phyloP scores from a whole-genome alignment of 768 basidiomycete genomes.

The Naematelia encephala region DNA sequence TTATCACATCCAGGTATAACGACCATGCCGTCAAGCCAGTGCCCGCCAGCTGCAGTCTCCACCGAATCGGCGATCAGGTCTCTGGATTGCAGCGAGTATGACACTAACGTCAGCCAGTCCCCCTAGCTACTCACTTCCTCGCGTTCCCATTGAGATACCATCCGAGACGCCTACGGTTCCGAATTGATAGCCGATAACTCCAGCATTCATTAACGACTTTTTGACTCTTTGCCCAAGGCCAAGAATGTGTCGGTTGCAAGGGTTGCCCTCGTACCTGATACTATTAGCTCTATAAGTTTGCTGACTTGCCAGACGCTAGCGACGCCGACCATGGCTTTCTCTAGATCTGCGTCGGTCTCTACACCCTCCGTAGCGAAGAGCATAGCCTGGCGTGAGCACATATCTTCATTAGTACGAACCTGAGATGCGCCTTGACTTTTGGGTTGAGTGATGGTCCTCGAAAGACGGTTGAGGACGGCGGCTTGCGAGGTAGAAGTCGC shows the following conservation, averaged over 20 bases:
- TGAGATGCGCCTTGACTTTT: slow-evolving; percentile 96
- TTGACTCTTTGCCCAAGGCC: slow-evolving; percentile 84
- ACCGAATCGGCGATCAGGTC: slow-evolving; percentile 98
- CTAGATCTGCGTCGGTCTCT: slow-evolving; percentile 71
- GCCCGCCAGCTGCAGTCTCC: slow-evolving; percentile 91
- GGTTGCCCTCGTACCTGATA: slow-evolving; percentile 94
- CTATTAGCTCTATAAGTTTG: slow-evolving; percentile 2
- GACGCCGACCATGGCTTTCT: slow-evolving; percentile 96
- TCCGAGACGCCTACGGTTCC: slow-evolving; percentile 97
- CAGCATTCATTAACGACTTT: slow-evolving; percentile 65
- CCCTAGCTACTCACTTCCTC: slow-evolving; percentile 71
- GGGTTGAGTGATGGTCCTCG: slow-evolving; percentile 76
- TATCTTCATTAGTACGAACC: slow-evolving; percentile 52
- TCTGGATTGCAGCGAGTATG: slow-evolving; percentile 83
- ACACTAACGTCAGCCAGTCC: slow-evolving; percentile 35
- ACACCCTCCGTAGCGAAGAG: slow-evolving; percentile 97
- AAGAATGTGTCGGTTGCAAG: slow-evolving; percentile 94
- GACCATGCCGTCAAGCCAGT: slow-evolving; percentile 97
- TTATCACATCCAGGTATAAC: slow-evolving; percentile 98
- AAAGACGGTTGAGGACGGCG: slow-evolving; percentile 61
- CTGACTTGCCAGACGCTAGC: slow-evolving; percentile 89
- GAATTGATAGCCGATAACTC: slow-evolving; percentile 90
- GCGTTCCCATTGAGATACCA: slow-evolving; percentile 96
- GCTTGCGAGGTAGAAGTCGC: not conserved
- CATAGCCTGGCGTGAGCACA: slow-evolving; percentile 69